phyloP scores from a whole-genome alignment of 257 asterid species.

The Gentiana straminea region DNA sequence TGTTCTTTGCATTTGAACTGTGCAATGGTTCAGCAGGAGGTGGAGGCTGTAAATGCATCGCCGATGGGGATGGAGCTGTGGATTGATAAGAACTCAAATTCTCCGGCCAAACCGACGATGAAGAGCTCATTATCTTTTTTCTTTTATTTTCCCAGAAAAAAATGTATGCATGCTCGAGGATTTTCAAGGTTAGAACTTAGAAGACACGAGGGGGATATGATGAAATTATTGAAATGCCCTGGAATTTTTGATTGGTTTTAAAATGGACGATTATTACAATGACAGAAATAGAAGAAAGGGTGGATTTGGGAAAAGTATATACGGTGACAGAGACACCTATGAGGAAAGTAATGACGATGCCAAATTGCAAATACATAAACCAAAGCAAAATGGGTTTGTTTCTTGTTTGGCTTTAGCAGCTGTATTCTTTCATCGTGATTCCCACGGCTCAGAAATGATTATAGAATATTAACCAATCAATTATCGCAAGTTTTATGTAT shows the following conservation, averaged over 20 bases:
- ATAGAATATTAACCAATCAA: no score
- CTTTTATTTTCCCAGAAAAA: constrained; percentile 1
- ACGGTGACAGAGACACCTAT: constrained; percentile 6
- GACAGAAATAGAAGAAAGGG: constrained; percentile 28
- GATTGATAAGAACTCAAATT: constrained; percentile 29
- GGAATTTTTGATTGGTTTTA: constrained; percentile 15
- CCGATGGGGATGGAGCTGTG: constrained; percentile 26
- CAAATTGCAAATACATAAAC: neutral
- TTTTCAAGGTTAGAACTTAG: neutral
- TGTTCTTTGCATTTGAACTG: constrained; percentile 28
- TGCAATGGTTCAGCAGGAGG: constrained; percentile 24
- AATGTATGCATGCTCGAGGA: constrained; percentile 9
- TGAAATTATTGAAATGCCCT: constrained; percentile 9
- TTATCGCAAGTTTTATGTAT: no score
- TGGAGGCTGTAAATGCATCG: constrained; percentile 22
- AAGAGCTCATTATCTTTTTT: constrained; percentile 39
- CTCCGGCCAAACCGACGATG: constrained; percentile 47
- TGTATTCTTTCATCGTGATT: no score
- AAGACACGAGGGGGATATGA: neutral
- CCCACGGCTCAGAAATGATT: no score
- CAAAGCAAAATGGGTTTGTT: neutral
- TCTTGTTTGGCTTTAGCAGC: no score
- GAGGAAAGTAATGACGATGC: constrained; percentile 13
- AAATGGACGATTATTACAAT: constrained; percentile 5
- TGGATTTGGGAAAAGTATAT: constrained; percentile 23